A percentile compares a stretch with the other conserved stretches of the same genome.
Conservation (phyloP, 1,284 basidiomycete genomes). For the Tetrapyrgos nigripes region DNA sequence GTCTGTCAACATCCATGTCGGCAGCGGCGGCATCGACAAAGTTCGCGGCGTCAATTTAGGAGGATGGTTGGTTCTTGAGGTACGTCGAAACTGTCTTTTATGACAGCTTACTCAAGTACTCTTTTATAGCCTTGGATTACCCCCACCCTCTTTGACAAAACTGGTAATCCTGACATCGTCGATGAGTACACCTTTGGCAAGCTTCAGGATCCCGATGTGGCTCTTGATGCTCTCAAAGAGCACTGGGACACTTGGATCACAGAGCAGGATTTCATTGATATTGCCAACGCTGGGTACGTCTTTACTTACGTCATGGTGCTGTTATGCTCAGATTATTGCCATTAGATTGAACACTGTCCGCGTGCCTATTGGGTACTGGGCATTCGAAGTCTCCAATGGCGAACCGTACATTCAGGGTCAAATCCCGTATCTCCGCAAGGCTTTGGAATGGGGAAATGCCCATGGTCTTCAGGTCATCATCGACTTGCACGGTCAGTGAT, state of each 20-base stretch:
- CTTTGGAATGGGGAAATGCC: constrained; percentile 79
- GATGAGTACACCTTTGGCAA: constrained; percentile 90
- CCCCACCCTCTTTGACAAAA: constrained; percentile 84
- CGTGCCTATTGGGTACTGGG: constrained; percentile 93
- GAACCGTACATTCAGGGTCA: constrained; percentile 90
- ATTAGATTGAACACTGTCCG: constrained; percentile 78
- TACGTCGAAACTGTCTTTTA: constrained; percentile 28
- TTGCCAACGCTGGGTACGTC: constrained; percentile 74
- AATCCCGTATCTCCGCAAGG: constrained; percentile 72
- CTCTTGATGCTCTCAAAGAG: constrained; percentile 53
- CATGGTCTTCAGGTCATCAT: constrained; percentile 84
- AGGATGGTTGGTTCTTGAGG: constrained; percentile 84
- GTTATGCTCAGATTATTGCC: constrained; percentile 14
- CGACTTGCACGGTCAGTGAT: constrained; percentile 71
- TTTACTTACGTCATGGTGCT: neutral
- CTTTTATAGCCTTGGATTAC: constrained; percentile 80
- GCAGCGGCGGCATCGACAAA: constrained; percentile 57
- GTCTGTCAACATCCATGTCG: too few relatives aligned
- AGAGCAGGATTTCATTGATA: constrained; percentile 75
- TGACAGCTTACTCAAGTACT: neutral
- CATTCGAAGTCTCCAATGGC: constrained; percentile 81
- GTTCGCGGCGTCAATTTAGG: constrained; percentile 80
- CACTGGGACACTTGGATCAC: constrained; percentile 90
- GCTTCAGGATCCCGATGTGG: constrained; percentile 58
- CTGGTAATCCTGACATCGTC: constrained; percentile 53